Conservation (phyloP, 306 rosid genomes). For the Quercus variabilis region DNA sequence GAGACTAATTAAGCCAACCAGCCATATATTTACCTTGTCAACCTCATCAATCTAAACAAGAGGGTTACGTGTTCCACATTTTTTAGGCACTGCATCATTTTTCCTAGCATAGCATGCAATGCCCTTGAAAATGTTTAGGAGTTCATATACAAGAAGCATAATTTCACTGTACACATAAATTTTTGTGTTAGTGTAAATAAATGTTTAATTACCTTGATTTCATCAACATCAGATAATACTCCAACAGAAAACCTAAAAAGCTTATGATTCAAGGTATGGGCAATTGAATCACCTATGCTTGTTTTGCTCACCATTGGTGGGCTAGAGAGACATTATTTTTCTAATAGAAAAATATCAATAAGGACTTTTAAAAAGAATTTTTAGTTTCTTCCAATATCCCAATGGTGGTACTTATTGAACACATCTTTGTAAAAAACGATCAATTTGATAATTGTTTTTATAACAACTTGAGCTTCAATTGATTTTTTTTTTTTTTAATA, state of each 20-base stretch:
- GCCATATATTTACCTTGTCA: conserved; percentile 70
- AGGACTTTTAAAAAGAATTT: too few species aligned
- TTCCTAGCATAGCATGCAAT: conserved; percentile 99
- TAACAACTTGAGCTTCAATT: too few species aligned
- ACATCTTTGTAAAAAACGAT: too few species aligned
- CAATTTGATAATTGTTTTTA: too few species aligned
- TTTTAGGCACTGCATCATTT: conserved; percentile 98
- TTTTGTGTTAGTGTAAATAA: not conserved
- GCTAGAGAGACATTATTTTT: too few species aligned
- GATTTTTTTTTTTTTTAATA: too few species aligned
- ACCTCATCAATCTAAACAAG: conserved; percentile 95
- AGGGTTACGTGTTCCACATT: conserved; percentile 94
- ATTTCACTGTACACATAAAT: not conserved
- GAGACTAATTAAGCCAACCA: conserved; percentile 23
- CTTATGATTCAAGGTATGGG: conserved; percentile 91
- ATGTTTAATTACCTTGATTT: conserved; percentile 67
- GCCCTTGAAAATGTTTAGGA: conserved; percentile 60
- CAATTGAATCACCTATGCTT: conserved; percentile 97
- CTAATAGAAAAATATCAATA: too few species aligned
- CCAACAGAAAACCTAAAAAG: conserved; percentile 90
- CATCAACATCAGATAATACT: conserved; percentile 96
- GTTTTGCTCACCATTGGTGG: conserved; percentile 25
- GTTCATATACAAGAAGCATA: conserved; percentile 15
- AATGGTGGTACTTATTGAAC: too few species aligned
- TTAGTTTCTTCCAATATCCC: too few species aligned